Conservation (phyloP, 495 filamentous ascomycete genomes). For the Parathielavia appendiculata region DNA sequence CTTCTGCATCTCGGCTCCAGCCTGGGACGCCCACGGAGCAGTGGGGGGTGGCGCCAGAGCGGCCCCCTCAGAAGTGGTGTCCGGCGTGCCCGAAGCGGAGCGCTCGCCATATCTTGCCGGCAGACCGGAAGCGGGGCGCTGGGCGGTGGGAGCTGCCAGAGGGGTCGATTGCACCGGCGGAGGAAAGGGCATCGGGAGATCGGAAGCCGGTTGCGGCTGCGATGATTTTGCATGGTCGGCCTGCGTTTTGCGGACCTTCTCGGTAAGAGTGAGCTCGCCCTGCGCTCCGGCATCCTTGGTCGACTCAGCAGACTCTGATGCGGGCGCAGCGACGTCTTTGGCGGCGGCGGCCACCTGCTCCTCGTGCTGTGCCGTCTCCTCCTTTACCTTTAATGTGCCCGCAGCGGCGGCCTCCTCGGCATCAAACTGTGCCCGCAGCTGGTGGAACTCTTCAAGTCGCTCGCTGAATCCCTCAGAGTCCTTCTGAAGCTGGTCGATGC, state of each 20-base stretch:
- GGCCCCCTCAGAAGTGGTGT: slow-evolving; percentile 38
- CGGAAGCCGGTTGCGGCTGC: slow-evolving; percentile 50
- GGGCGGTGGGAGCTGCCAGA: slow-evolving; percentile 79
- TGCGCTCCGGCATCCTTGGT: slow-evolving; percentile 17
- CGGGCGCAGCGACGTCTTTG: slow-evolving; percentile 3
- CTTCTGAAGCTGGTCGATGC: slow-evolving; percentile 42
- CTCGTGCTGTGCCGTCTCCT: slow-evolving; percentile 14
- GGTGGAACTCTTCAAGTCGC: slow-evolving; percentile 51
- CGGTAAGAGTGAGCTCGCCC: slow-evolving; percentile 62
- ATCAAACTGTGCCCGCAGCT: slow-evolving; percentile 54
- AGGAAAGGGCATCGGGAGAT: slow-evolving; percentile 71
- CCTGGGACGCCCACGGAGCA: slow-evolving; percentile 92
- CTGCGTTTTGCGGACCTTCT: slow-evolving; percentile 79
- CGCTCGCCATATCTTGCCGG: slow-evolving; percentile 70
- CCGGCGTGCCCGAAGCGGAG: slow-evolving; percentile 71
- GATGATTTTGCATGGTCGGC: slow-evolving; percentile 55
- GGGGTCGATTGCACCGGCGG: slow-evolving; percentile 65
- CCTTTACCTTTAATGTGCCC: slow-evolving; percentile 13
- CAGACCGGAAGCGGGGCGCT: slow-evolving; percentile 75
- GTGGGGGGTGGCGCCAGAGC: slow-evolving; percentile 55
- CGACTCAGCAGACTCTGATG: slow-evolving; percentile 3
- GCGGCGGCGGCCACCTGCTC: slow-evolving; percentile 2
- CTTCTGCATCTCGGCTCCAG: slow-evolving; percentile 63
- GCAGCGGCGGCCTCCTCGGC: slow-evolving; percentile 35
- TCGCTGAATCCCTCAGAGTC: slow-evolving; percentile 49